phyloP scores from a whole-genome alignment of 2,329 filamentous ascomycete species.

The Aspergillus puulaauensis region DNA sequence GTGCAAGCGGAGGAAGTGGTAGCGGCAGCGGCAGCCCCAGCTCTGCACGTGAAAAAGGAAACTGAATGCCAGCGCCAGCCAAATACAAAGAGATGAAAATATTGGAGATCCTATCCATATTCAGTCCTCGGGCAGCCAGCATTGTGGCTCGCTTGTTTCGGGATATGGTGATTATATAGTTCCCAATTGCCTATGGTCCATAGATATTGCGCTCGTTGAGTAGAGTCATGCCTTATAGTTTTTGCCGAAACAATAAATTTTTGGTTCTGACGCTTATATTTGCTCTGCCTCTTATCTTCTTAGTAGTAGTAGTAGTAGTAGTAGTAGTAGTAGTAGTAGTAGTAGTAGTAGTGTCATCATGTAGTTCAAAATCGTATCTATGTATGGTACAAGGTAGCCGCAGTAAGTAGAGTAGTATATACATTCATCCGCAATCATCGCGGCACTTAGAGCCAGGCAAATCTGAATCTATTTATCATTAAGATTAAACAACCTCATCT shows the following conservation, averaged over 20 bases:
- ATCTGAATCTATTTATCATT: not conserved
- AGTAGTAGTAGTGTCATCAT: not conserved
- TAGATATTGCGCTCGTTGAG: constrained; percentile 14
- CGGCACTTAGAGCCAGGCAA: not conserved
- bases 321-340: not conserved
- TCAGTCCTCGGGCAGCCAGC: not conserved
- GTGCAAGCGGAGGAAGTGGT: constrained; percentile 42
- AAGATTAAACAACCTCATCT: constrained; percentile 27
- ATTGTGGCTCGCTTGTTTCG: not conserved
- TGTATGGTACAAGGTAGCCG: not conserved
- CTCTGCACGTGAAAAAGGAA: constrained; percentile 35
- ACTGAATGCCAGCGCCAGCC: constrained; percentile 13
- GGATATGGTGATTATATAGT: constrained; percentile 6
- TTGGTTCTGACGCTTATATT: constrained; percentile 7
- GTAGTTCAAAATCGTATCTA: not conserved
- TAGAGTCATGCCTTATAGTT: constrained; percentile 7
- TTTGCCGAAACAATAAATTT: constrained; percentile 9
- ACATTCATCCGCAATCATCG: not conserved
- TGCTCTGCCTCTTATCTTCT: not conserved
- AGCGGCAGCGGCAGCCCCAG: constrained; percentile 43
- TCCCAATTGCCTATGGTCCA: constrained; percentile 6
- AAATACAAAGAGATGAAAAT: not conserved
- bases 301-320: not conserved
- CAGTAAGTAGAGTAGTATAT: not conserved
- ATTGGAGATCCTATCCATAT: constrained; percentile 3